Evolutionary conservation across 2,329 filamentous ascomycete genomes (phyloP), one percentile per base, ranked within the genome.

Genomic region (Drechslera avenae): DNA sequence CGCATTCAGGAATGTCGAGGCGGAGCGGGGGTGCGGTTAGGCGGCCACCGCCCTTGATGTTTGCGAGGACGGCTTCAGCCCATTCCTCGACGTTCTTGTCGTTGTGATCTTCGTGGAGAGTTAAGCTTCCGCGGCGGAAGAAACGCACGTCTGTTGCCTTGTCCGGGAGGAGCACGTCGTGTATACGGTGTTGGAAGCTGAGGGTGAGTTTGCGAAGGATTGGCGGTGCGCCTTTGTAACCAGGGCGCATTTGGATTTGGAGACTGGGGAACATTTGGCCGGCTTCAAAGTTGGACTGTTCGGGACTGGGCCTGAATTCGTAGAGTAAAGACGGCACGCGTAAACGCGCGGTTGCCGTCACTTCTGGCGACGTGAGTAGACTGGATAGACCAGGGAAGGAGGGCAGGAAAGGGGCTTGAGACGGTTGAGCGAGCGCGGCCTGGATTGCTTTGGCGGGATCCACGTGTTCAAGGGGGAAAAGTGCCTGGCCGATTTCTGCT

Each of bases 81-180:
- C 68, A 67, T 1, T 33, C 31, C 13, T 52, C 32, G 2, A 73
- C 43, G 14, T 55, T 52, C 14, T 49, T 39, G 14, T 64, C 51
- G 1, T 52, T 33, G 21, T 54, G 30, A 2, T 48, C 46, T 16
- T 45, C 49, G 14, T 36, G 26, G 18, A 68, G 46, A 7, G 43
- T 44, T 14, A 73, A 19, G 4, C 45, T 52, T 17, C 60, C 56
- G 7, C 53, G 49, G 13, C 42, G 51, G 12, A 45, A 33, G 48
- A 73, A 72, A 1, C 64, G 62, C 8, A 74, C 36, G 36, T 74
- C 72, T 4, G 52, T 43, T 4, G 63, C 58, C 37, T 62, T 51
- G 18, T 66, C 57, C 0, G 72, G 72, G 10, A 73, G 61, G 1
- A 73, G 52, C 1, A 72, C 67, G 36, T 71, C 61, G 34, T 68